These are phyloP conservation scores for Mortierella sp. DNA, from an alignment of 371 early-diverging fungal species.

Conservation along the genomic window DNA sequence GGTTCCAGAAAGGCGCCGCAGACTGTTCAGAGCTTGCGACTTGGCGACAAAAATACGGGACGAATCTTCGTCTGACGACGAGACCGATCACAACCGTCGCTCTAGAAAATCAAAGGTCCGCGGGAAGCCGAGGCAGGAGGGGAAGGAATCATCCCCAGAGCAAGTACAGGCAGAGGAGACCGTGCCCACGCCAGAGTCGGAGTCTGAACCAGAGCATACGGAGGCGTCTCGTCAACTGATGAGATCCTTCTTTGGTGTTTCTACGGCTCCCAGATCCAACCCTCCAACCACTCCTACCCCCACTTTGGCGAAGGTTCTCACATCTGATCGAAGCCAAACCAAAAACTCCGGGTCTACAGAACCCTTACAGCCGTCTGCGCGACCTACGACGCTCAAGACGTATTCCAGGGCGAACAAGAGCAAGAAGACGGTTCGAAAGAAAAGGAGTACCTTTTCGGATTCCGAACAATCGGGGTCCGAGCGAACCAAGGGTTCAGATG, in stretches of 20 bases:
- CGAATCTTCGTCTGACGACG: slow-evolving; percentile 7
- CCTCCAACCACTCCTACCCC: slow-evolving; percentile 1
- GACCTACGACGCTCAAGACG: slow-evolving; percentile 8
- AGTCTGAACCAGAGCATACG: slow-evolving; percentile 7
- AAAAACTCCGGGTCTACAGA: background rate
- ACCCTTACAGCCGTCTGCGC: background rate
- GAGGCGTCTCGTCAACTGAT: slow-evolving; percentile 11
- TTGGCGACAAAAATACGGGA: slow-evolving; percentile 6
- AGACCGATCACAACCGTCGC: background rate
- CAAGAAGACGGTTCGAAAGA: slow-evolving; percentile 2
- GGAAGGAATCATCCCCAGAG: background rate
- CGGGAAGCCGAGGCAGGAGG: background rate
- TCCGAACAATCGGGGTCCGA: slow-evolving; percentile 21
- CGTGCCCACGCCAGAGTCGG: background rate
- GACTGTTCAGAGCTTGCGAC: slow-evolving; percentile 16
- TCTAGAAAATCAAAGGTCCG: background rate
- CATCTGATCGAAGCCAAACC: background rate
- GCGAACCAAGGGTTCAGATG: background rate
- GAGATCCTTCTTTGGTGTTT: slow-evolving; percentile 11
- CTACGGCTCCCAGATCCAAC: background rate
- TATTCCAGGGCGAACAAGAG: slow-evolving; percentile 15
- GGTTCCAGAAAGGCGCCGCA: slow-evolving; percentile 9
- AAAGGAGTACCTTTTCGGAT: slow-evolving; percentile 23
- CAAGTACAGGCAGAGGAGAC: background rate
- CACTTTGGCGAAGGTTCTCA: background rate